A percentile compares a stretch with the other conserved stretches of the same genome.
phyloP scores from a whole-genome alignment of 1,139 yeast species.

The Keqinozyma sinolaborantium region DNA sequence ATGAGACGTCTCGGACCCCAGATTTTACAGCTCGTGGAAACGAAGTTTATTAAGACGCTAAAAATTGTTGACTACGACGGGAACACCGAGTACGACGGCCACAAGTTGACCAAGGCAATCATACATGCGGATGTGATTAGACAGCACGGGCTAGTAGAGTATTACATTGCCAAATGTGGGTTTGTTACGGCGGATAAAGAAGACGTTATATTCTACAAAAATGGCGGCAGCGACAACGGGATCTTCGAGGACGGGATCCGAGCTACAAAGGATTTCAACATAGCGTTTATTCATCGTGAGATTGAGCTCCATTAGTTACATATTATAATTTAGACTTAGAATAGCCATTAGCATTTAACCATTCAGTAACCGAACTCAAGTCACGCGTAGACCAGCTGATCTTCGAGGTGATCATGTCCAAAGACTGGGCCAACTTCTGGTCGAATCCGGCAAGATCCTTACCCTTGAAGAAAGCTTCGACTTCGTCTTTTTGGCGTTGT shows the following conservation, averaged over 20 bases:
- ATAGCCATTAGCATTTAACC: constrained; percentile 50
- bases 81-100: background rate
- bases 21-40: constrained; percentile 25
- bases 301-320: constrained; percentile 3
- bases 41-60: constrained; percentile 11
- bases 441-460: constrained; percentile 73
- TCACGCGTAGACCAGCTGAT: constrained; percentile 69
- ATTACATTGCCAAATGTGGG: constrained; percentile 40
- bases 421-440: constrained; percentile 67
- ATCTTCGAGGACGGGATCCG: constrained; percentile 29
- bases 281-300: constrained; percentile 26
- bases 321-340: constrained; percentile 15
- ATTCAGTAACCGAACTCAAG: constrained; percentile 46
- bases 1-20: constrained; percentile 37
- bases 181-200: constrained; percentile 26
- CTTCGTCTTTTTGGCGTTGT: constrained; percentile 51
- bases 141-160: constrained; percentile 48
- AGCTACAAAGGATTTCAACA: constrained; percentile 29
- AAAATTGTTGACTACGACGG: constrained; percentile 5
- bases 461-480: constrained; percentile 54
- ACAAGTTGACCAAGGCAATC: constrained; percentile 9
- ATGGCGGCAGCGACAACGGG: constrained; percentile 3
- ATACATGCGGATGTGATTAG: constrained; percentile 42
- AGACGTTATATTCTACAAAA: constrained; percentile 16
- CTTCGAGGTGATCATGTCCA: constrained; percentile 63